Conservation (phyloP, 169 alveolate genomes). For the Eimeria falciformis region DNA sequence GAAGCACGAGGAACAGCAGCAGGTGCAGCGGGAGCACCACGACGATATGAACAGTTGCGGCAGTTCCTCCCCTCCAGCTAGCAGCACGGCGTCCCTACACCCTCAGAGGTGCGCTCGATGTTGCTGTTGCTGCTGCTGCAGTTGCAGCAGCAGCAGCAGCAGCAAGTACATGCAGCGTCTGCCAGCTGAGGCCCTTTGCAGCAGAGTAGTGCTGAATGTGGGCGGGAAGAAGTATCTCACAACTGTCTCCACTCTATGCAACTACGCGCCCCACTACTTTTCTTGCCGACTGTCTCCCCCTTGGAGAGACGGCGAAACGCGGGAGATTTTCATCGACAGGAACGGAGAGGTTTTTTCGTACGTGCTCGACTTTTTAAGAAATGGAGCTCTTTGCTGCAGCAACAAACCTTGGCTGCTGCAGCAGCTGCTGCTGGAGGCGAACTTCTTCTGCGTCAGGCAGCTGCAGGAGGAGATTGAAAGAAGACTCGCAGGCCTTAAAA, state of each 20-base stretch:
- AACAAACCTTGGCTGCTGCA: constrained; percentile 53
- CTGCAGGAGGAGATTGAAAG: constrained; percentile 47
- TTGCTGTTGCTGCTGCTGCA: constrained; percentile 45
- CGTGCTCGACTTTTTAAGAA: constrained; percentile 63
- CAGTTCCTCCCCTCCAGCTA: constrained; percentile 25
- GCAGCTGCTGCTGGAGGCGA: constrained; percentile 73
- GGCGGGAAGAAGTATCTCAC: constrained; percentile 65
- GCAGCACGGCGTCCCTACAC: neutral
- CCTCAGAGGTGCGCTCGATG: constrained; percentile 7
- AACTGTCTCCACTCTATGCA: constrained; percentile 42
- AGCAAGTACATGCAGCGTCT: neutral
- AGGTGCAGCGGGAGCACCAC: constrained; percentile 7
- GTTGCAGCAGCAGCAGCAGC: constrained; percentile 42
- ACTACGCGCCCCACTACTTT: constrained; percentile 45
- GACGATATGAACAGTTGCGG: constrained; percentile 15
- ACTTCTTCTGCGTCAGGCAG: constrained; percentile 51
- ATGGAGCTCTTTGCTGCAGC: constrained; percentile 65
- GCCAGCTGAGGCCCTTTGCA: constrained; percentile 51
- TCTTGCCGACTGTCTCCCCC: constrained; percentile 52
- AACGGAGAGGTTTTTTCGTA: constrained; percentile 67
- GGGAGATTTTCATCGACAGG: constrained; percentile 56
- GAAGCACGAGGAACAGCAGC: constrained; percentile 11
- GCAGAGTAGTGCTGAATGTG: constrained; percentile 64
- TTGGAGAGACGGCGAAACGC: constrained; percentile 41
- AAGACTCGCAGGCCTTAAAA: neutral